Evolutionary conservation across 129 eudicot species (phyloP).

Genomic region (Chrysanthemum makinoi): DNA sequence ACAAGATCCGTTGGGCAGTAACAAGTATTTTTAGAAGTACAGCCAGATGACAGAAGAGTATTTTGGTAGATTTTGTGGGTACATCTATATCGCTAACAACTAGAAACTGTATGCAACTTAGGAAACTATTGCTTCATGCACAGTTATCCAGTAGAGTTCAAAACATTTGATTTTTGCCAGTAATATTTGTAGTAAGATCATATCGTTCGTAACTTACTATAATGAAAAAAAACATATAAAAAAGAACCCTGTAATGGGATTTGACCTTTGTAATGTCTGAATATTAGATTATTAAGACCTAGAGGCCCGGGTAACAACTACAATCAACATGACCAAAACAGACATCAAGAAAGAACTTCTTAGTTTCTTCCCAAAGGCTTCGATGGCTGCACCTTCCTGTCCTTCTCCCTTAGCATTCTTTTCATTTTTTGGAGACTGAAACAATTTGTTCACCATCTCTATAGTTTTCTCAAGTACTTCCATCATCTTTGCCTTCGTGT

Average conservation of each 20-base stretch:
- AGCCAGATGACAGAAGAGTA: background rate
- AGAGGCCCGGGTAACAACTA: slow-evolving; percentile 48
- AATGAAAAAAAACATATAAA: background rate
- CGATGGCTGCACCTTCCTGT: background rate
- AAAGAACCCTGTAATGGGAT: slow-evolving; percentile 30
- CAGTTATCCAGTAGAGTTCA: slow-evolving; percentile 10
- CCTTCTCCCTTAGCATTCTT: slow-evolving; percentile 17
- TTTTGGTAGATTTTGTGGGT: slow-evolving; percentile 26
- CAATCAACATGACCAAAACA: slow-evolving; percentile 51
- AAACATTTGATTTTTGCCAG: background rate
- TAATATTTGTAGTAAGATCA: background rate
- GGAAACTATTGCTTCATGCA: slow-evolving; percentile 11
- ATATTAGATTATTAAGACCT: slow-evolving; percentile 31
- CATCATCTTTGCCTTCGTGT: slow-evolving; percentile 47
- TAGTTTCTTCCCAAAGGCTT: slow-evolving; percentile 45
- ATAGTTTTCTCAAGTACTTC: slow-evolving; percentile 47
- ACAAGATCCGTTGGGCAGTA: slow-evolving; percentile 12
- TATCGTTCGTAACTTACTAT: slow-evolving; percentile 38
- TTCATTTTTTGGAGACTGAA: slow-evolving; percentile 33
- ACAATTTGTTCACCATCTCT: slow-evolving; percentile 34
- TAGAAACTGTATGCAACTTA: slow-evolving; percentile 19
- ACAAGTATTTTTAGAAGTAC: background rate
- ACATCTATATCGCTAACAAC: slow-evolving; percentile 28
- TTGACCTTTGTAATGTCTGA: background rate
- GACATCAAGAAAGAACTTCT: slow-evolving; percentile 51